These are phyloP conservation scores for Neodidymelliopsis sp. DNA, from an alignment of 2,329 filamentous ascomycete genomes.

Conservation along the genomic window DNA sequence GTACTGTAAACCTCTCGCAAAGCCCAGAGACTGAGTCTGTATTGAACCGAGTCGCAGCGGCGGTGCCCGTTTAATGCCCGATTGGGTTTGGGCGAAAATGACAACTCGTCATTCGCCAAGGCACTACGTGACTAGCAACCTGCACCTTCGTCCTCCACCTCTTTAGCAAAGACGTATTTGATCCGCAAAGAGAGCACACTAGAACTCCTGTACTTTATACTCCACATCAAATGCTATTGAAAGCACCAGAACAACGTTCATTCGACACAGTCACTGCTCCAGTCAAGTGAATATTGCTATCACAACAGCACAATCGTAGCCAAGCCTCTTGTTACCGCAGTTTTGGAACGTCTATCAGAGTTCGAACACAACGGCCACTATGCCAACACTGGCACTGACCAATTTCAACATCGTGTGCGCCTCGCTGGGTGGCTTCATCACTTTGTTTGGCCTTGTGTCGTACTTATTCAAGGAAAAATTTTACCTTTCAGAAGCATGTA, in stretches of 20 bases:
- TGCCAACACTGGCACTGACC: conserved; percentile 69
- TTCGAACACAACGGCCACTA: conserved; percentile 33
- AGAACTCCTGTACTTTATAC: not conserved
- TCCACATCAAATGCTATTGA: conserved; percentile 3
- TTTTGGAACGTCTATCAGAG: not conserved
- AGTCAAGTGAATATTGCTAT: conserved; percentile 5
- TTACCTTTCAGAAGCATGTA: conserved; percentile 89
- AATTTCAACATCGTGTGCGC: conserved; percentile 88
- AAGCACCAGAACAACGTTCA: not conserved
- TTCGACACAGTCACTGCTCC: conserved; percentile 9
- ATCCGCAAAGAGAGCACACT: not conserved
- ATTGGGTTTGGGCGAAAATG: too few relatives aligned
- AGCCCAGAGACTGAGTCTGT: too few relatives aligned
- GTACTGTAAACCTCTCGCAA: too few relatives aligned
- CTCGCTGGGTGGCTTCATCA: conserved; percentile 84
- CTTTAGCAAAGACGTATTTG: not conserved
- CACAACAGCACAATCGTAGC: not conserved
- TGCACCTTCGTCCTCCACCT: not conserved
- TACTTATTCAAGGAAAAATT: conserved; percentile 89
- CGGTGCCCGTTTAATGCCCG: too few relatives aligned
- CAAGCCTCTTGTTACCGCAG: conserved; percentile 1
- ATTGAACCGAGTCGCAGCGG: too few relatives aligned
- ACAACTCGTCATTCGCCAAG: too few relatives aligned
- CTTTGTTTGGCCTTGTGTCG: conserved; percentile 87
- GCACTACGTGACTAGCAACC: too few relatives aligned